Percentiles rank a stretch among this genome's conserved stretches.
phyloP scores from a whole-genome alignment of 768 basidiomycete genomes.

The Xerocomellus chrysenteron region DNA sequence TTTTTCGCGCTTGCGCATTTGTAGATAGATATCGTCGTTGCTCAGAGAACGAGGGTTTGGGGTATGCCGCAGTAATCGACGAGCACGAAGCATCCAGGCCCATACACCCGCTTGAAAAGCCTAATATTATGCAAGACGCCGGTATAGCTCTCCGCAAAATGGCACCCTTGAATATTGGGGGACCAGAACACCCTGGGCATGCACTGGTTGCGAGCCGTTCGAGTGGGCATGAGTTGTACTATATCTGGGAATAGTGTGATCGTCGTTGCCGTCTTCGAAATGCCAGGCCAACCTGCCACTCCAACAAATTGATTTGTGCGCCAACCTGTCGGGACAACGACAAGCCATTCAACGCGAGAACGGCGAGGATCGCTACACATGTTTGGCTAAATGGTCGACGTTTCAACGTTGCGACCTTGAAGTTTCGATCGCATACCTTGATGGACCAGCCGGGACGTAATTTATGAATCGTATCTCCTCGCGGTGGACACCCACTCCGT shows the following conservation, averaged over 20 bases:
- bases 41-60: neutral
- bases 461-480: neutral
- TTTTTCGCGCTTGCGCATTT: neutral
- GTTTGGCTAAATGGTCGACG: constrained; percentile 2
- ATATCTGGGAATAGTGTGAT: constrained; percentile 10
- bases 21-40: neutral
- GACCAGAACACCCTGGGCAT: neutral
- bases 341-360: constrained; percentile 1
- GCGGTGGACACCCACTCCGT: neutral
- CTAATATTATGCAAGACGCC: neutral
- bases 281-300: constrained; percentile 8
- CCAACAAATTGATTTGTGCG: neutral
- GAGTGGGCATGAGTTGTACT: neutral
- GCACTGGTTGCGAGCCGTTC: neutral
- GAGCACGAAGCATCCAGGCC: neutral
- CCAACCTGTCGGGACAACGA: constrained; percentile 8
- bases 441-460: constrained; percentile 8
- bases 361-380: constrained; percentile 11
- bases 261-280: constrained; percentile 16
- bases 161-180: neutral
- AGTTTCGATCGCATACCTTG: constrained; percentile 13
- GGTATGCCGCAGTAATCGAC: neutral
- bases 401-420: constrained; percentile 1
- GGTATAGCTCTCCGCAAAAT: neutral
- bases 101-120: neutral